Evolutionary conservation across 2,329 filamentous ascomycete genomes (phyloP).

Genomic region (Colletotrichum lindemuthianum): DNA sequence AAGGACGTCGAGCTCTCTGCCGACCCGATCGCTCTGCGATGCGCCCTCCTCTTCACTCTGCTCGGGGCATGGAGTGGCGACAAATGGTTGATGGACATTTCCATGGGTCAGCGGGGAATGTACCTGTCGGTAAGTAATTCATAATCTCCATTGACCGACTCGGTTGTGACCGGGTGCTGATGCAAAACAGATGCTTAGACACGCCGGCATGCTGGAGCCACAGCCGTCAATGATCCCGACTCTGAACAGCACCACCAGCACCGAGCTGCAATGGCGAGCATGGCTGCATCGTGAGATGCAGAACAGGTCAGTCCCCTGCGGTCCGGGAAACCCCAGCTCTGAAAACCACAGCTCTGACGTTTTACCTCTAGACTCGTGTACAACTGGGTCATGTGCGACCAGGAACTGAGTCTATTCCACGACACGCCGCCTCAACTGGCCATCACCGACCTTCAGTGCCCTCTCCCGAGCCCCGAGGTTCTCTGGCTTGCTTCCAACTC

Average conservation of each 20-base stretch:
- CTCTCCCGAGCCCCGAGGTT: slow-evolving; percentile 69
- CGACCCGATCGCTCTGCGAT: slow-evolving; percentile 71
- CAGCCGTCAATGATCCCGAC: slow-evolving; percentile 56
- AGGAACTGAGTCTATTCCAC: slow-evolving; percentile 75
- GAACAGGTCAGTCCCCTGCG: slow-evolving; percentile 60
- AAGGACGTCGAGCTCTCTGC: slow-evolving; percentile 75
- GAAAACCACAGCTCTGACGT: slow-evolving; percentile 27
- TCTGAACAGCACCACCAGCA: slow-evolving; percentile 53
- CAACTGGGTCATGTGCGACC: slow-evolving; percentile 79
- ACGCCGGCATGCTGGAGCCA: slow-evolving; percentile 72
- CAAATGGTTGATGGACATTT: slow-evolving; percentile 82
- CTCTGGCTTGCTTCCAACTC: slow-evolving; percentile 71
- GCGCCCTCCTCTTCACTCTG: slow-evolving; percentile 73
- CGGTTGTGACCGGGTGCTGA: background rate
- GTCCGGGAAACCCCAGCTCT: slow-evolving; percentile 2
- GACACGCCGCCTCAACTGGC: slow-evolving; percentile 71
- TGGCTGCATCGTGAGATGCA: slow-evolving; percentile 74
- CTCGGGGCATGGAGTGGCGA: slow-evolving; percentile 79
- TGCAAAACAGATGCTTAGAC: slow-evolving; percentile 68
- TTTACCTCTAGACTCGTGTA: slow-evolving; percentile 68
- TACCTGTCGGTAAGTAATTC: slow-evolving; percentile 67
- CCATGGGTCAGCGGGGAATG: slow-evolving; percentile 79
- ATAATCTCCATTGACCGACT: background rate
- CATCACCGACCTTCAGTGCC: slow-evolving; percentile 71
- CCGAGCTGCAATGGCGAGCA: slow-evolving; percentile 66